Evolutionary conservation across 192 early-diverging fungal genomes (phyloP).

Genomic region (Helicostylum pulchrum): DNA sequence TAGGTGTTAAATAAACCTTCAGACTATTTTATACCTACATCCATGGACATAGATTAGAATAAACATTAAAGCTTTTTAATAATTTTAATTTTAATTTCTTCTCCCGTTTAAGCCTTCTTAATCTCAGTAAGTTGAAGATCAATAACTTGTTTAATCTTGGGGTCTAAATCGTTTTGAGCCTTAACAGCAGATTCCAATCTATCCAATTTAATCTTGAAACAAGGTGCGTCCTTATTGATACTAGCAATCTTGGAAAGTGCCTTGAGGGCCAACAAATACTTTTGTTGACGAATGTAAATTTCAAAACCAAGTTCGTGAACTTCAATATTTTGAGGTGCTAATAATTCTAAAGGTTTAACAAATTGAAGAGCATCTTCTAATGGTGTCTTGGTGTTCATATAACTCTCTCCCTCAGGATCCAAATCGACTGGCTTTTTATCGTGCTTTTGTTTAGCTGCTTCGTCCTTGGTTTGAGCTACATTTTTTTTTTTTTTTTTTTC

Average conservation of each 20-base stretch:
- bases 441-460: constrained; percentile 45
- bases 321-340: constrained; percentile 55
- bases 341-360: constrained; percentile 63
- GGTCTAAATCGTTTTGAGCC: constrained; percentile 5
- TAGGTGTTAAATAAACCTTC: neutral
- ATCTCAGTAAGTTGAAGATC: constrained; percentile 6
- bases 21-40: neutral
- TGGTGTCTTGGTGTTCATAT: constrained; percentile 56
- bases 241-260: constrained; percentile 48
- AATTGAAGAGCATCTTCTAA: constrained; percentile 77
- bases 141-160: constrained; percentile 11
- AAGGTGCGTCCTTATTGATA: constrained; percentile 42
- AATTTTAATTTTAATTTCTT: neutral
- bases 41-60: neutral
- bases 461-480: constrained; percentile 38
- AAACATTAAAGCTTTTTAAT: neutral
- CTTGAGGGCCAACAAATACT: constrained; percentile 63
- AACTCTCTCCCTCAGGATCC: constrained; percentile 72
- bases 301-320: constrained; percentile 60
- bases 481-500: neutral
- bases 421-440: constrained; percentile 51
- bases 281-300: constrained; percentile 67
- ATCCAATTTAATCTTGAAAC: constrained; percentile 45
- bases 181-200: constrained; percentile 44
- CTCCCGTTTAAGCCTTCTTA: constrained; percentile 7